Percentiles rank a stretch among this genome's conserved stretches.
Conservation (phyloP, 2,329 filamentous ascomycete species). For the Knufia fluminis region DNA sequence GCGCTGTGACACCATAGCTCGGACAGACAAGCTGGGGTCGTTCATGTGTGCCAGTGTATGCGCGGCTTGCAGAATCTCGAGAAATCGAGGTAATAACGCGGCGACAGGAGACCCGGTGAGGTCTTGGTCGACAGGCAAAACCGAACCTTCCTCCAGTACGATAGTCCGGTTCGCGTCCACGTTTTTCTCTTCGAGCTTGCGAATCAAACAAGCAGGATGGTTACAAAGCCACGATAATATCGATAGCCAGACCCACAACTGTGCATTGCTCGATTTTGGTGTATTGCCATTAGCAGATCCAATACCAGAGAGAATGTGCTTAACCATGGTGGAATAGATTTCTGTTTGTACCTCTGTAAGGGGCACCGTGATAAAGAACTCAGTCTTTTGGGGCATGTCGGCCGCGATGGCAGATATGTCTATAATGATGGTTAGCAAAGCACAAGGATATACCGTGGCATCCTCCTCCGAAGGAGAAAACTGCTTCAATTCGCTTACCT, state of each 20-base stretch:
- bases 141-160: neutral
- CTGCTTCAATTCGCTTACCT: neutral
- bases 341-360: constrained; percentile 56
- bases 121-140: constrained; percentile 17
- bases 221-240: constrained; percentile 48
- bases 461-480: too few relatives aligned
- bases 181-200: constrained; percentile 35
- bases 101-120: constrained; percentile 33
- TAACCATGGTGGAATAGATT: constrained; percentile 51
- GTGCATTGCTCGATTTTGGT: constrained; percentile 25
- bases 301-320: constrained; percentile 30
- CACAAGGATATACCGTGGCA: too few relatives aligned
- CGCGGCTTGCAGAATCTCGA: constrained; percentile 27
- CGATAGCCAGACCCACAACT: constrained; percentile 47
- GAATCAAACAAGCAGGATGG: constrained; percentile 46
- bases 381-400: constrained; percentile 63
- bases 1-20: constrained; percentile 55
- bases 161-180: constrained; percentile 4
- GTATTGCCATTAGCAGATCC: constrained; percentile 25
- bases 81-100: constrained; percentile 21
- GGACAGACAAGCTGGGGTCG: constrained; percentile 52
- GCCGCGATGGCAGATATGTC: constrained; percentile 59
- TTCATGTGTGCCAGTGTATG: constrained; percentile 22
- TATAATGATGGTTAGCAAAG: constrained; percentile 26
- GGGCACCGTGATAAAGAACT: constrained; percentile 70